A percentile compares a stretch with the other conserved stretches of the same genome.
phyloP scores from a whole-genome alignment of 2,329 filamentous ascomycete genomes.

The Scytalidium sp. region DNA sequence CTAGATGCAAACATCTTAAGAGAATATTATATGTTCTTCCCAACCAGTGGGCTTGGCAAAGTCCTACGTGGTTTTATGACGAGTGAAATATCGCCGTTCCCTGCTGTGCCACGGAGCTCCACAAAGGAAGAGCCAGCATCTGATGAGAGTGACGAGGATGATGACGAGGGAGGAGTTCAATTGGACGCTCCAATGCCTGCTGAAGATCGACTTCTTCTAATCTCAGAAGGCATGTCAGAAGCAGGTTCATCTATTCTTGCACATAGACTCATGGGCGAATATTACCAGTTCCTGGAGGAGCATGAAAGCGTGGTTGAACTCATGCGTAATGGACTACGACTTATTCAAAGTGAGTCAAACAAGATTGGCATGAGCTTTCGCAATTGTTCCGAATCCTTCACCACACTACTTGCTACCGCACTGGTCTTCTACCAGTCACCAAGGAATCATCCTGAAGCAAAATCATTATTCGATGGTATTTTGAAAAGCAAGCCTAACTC shows the following conservation, averaged over 20 bases:
- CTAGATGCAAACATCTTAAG: conserved; percentile 77
- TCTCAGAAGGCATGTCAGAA: conserved; percentile 68
- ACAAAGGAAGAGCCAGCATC: conserved; percentile 33
- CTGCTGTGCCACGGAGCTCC: conserved; percentile 36
- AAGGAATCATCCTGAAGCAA: conserved; percentile 84
- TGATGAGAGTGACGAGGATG: conserved; percentile 51
- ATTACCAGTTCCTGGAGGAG: conserved; percentile 82
- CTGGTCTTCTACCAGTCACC: conserved; percentile 89
- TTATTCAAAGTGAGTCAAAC: conserved; percentile 56
- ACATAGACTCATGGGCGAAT: conserved; percentile 78
- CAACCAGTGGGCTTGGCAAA: conserved; percentile 76
- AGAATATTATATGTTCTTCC: conserved; percentile 81
- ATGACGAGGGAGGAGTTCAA: conserved; percentile 51
- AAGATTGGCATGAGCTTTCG: conserved; percentile 68
- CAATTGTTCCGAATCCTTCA: conserved; percentile 71
- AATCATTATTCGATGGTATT: conserved; percentile 78
- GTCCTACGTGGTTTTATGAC: conserved; percentile 79
- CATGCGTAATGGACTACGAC: conserved; percentile 68
- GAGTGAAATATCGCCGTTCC: conserved; percentile 80
- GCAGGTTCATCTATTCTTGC: conserved; percentile 72
- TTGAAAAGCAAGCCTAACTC: conserved; percentile 72
- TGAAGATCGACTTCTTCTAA: conserved; percentile 77
- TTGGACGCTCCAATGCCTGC: conserved; percentile 60
- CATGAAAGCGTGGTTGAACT: conserved; percentile 78
- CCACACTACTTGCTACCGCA: conserved; percentile 77